Conservation (phyloP, 179 eudicot species). For the Drosera spatulata region DNA sequence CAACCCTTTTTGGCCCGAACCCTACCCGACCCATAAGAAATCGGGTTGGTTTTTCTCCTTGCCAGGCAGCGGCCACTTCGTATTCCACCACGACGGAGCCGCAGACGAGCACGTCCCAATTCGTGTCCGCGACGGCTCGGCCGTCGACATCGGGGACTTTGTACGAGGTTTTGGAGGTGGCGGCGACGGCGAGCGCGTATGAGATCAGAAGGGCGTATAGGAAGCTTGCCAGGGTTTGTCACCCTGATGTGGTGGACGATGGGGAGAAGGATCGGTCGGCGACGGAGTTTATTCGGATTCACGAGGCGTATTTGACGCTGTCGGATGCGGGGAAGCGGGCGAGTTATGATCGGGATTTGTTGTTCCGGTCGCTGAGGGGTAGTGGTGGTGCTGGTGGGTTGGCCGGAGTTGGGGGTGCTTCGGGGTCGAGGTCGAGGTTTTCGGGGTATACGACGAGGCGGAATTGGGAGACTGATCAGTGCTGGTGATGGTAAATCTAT, state of each 20-base stretch:
- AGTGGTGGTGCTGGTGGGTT: not conserved
- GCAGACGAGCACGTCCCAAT: not conserved
- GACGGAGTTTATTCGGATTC: not conserved
- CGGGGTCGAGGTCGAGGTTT: not conserved
- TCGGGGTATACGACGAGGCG: not conserved
- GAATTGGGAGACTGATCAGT: slow-evolving; percentile 7
- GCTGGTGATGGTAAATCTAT: not conserved
- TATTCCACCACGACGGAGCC: too few relatives aligned
- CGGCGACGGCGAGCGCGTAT: not conserved
- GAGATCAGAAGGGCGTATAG: slow-evolving; percentile 6
- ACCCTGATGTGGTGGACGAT: slow-evolving; percentile 4
- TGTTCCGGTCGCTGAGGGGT: not conserved
- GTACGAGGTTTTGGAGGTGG: slow-evolving; percentile 1
- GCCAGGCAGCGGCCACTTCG: too few relatives aligned
- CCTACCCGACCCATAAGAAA: too few relatives aligned
- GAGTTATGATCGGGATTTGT: not conserved
- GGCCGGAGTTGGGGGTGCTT: not conserved
- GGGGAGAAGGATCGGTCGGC: not conserved
- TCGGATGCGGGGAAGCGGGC: slow-evolving; percentile 2
- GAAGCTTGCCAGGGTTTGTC: not conserved
- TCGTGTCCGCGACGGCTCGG: not conserved
- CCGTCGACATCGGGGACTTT: not conserved
- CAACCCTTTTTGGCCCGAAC: too few relatives aligned
- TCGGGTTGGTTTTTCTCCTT: too few relatives aligned
- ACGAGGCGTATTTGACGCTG: slow-evolving; percentile 1